Evolutionary conservation across 176 grass and related monocot genomes (phyloP).

Genomic region (Musa acuminata): DNA sequence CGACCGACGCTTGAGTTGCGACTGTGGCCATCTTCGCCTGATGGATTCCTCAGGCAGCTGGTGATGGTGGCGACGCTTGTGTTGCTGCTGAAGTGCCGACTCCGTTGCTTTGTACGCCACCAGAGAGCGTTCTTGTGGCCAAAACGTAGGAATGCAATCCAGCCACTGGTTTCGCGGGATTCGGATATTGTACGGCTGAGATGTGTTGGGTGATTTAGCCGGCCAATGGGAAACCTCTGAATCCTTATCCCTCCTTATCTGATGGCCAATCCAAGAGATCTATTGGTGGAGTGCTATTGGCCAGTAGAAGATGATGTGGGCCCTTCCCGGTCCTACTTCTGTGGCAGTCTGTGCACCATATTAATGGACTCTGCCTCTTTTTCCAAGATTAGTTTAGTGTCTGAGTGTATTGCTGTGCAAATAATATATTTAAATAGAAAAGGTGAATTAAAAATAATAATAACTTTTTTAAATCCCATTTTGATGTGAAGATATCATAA

Average conservation of each 20-base stretch:
- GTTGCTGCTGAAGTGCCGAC: neutral
- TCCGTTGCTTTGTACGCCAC: neutral
- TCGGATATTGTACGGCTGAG: neutral
- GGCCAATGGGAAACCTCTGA: neutral
- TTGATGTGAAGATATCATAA: too few species aligned
- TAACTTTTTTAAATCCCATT: too few species aligned
- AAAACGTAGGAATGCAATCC: conserved; percentile 6
- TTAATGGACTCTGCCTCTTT: too few species aligned
- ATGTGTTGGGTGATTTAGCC: neutral
- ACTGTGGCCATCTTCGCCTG: neutral
- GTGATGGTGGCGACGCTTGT: neutral
- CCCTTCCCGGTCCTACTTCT: too few species aligned
- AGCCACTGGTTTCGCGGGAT: neutral
- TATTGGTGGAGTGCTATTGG: neutral
- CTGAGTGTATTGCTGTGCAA: too few species aligned
- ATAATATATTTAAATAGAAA: too few species aligned
- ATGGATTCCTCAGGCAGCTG: neutral
- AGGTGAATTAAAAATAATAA: too few species aligned
- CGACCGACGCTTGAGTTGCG: conserved; percentile 11
- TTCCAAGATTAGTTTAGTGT: too few species aligned
- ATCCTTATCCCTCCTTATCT: conserved; percentile 51
- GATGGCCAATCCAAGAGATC: conserved; percentile 15
- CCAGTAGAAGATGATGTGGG: neutral
- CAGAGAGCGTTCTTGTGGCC: conserved; percentile 20
- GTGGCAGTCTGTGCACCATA: too few species aligned